Evolutionary conservation across 1,284 basidiomycete species (phyloP), one percentile per base, ranked within the genome.

Genomic region (Pyrrhoderma lamaoense): DNA sequence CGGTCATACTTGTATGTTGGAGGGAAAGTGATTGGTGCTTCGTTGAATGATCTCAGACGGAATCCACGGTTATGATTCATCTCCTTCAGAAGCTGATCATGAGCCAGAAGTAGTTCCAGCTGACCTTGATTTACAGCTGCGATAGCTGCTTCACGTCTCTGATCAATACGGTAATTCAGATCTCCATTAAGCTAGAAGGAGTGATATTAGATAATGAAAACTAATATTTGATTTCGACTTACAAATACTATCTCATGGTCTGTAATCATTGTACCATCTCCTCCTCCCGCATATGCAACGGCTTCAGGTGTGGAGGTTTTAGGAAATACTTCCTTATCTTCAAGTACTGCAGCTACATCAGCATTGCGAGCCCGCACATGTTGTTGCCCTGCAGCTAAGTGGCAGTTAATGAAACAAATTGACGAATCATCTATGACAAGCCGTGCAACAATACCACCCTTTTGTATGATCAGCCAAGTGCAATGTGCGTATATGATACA

Each of bases 1-100:
- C 77, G 80, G 64, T 97, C 90, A 68, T 96, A 98, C 69, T 98
- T 98, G 80, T 98, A 99, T 16, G 95, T 99, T 13, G 94, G 94
- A 16, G 77, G 64, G 62, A 94, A 96, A 0, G 72, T 78, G 56
- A 96, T 79, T 0, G 80, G 82, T 0, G 93, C 86, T 62, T 99
- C 95, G 11, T 66, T 67, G 67, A 98, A 98, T 1, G 74, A 72
- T 14, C 90, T 84, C 9, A 99, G 71, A 1, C 94, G 81, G 71
- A 93, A 97, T 0, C 76, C 79, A 13, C 87, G 86, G 62, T 98
- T 97, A 58, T 70, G 73, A 52, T 82, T 82, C 73, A 97, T 85
- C 65, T 97, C 91, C 59, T 91, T 92, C 11, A 79, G 71, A 0
- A 99, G 80, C 63, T 99, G 95, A 67, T 99, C 96, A 61, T 93